Base-by-base conservation (phyloP, 2,329 filamentous ascomycete species). In the Cladosporium phlei region DNA sequence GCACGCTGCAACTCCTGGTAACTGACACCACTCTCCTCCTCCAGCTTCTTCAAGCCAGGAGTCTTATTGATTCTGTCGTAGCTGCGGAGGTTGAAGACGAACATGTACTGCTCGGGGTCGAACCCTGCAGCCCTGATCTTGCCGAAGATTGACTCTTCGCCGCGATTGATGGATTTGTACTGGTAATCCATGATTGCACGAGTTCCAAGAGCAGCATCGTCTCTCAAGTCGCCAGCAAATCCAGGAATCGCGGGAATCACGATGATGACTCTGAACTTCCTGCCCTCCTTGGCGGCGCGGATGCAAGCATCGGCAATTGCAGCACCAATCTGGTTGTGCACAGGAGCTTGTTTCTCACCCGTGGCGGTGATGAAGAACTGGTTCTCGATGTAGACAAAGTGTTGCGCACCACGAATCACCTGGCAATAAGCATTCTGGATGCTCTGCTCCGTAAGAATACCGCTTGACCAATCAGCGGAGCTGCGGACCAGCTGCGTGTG, bases 361-460 rank as follows among this genome's bases (percentile, higher is more conserved):
- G 91, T 97, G 0, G 93, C 87, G 1, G 89, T 94, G 62, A 94
- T 96, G 74, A 97, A 98, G 72, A 97, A 97, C 60, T 98, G 93
- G 60, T 97, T 97, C 66, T 98, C 93, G 51, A 98, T 95, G 70
- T 97, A 98, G 19, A 98, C 85, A 57, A 82, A 96, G 63, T 97
- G 91, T 67, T 96, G 73, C 0, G 91, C 91, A 42, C 87, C 88
- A 40, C 83, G 75, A 58, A 97, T 97, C 22, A 94, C 71, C 53
- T 95, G 88, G 49, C 74, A 76, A 63, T 95, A 95, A 0, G 89
- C 88, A 57, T 88, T 94, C 56, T 93, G 87, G 48, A 95, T 95
- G 39, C 84, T 89, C 56, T 88, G 83, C 51, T 95, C 89, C 0
- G 75, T 82, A 32, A 95, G 67, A 50, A 96, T 93, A 3, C 91